Percentiles rank a stretch among this genome's conserved stretches.
These are phyloP conservation scores for Olyra latifolia DNA, from an alignment of 176 grass and related monocot species.

Conservation along the genomic window DNA sequence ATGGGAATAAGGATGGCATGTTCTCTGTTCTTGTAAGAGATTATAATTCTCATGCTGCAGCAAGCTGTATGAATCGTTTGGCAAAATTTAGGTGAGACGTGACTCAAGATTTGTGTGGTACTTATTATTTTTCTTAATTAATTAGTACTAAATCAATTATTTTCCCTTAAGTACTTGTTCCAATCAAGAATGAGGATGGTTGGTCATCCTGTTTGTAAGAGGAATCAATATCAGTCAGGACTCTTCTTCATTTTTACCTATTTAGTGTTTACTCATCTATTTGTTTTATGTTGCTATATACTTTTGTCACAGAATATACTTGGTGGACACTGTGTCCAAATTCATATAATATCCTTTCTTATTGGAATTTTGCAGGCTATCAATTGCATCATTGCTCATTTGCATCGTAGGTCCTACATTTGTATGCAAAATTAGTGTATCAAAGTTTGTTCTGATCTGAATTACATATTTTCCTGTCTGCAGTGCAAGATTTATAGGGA, in stretches of 20 bases:
- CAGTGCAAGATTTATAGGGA: slow-evolving; percentile 98
- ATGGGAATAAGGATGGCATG: slow-evolving; percentile 86
- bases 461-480: slow-evolving; percentile 9
- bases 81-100: slow-evolving; percentile 85
- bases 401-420: neutral
- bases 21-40: slow-evolving; percentile 93
- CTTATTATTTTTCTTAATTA: slow-evolving; percentile 1
- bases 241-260: neutral
- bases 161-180: slow-evolving; percentile 15
- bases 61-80: slow-evolving; percentile 97
- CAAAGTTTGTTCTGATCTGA: slow-evolving; percentile 37
- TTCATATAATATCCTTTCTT: neutral
- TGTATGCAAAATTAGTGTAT: neutral
- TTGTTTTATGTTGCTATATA: neutral
- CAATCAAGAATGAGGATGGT: slow-evolving; percentile 22
- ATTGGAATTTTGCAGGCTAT: slow-evolving; percentile 19
- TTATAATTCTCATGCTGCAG: slow-evolving; percentile 99
- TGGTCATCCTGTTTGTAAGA: neutral
- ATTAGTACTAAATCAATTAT: neutral
- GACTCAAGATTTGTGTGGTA: slow-evolving; percentile 14
- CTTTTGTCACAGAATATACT: neutral
- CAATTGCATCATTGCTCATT: neutral
- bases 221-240: neutral
- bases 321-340: neutral
- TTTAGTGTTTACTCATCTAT: neutral